Percentiles rank a stretch among this genome's conserved stretches.
Evolutionary conservation across 176 grass and related monocot genomes (phyloP).

Genomic region (Avena insularis): DNA sequence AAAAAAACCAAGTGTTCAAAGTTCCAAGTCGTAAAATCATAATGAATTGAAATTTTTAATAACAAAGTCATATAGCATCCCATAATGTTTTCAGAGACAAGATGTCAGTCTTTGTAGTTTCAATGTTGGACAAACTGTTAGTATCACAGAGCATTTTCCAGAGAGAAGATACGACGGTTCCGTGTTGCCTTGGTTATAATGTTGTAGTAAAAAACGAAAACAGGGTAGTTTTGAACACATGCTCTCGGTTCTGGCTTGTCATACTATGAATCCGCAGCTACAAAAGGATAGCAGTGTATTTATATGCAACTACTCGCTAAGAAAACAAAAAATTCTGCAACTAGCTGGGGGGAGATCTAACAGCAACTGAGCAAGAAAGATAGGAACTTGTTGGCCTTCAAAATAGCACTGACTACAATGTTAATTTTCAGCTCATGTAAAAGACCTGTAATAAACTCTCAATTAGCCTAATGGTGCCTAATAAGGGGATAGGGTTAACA

Average conservation of each 20-base stretch:
- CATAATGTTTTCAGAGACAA: neutral
- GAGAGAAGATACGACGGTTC: neutral
- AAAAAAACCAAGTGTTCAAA: no score
- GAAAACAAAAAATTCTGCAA: neutral
- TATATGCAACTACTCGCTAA: neutral
- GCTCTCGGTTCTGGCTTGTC: neutral
- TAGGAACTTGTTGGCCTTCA: neutral
- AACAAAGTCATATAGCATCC: neutral
- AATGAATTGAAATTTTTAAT: neutral
- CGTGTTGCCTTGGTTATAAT: neutral
- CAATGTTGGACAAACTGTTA: neutral
- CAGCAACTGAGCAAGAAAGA: neutral
- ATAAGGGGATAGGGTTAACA: neutral
- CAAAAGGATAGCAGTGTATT: neutral
- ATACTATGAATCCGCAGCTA: neutral
- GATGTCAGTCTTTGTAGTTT: neutral
- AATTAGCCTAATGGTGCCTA: neutral
- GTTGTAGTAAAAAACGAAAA: neutral
- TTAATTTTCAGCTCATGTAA: neutral
- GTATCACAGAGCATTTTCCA: neutral
- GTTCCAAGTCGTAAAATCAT: neutral
- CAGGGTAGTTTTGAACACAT: neutral
- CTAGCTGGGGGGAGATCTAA: neutral
- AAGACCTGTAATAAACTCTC: neutral
- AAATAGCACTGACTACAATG: neutral